These are phyloP conservation scores for Vitis riparia DNA, from an alignment of 164 flowering plant species.

Conservation along the genomic window DNA sequence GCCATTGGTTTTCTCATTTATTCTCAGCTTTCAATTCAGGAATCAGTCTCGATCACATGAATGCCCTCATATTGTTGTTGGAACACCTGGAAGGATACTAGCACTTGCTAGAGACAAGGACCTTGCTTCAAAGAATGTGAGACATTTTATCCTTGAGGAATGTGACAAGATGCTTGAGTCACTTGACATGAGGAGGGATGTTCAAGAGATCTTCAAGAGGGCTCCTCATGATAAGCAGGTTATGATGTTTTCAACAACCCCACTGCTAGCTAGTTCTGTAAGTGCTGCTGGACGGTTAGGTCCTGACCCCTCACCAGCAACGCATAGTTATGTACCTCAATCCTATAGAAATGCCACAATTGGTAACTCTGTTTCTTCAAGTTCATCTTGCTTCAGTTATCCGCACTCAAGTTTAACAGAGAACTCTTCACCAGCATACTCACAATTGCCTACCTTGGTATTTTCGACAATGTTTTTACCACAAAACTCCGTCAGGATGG, in stretches of 20 bases:
- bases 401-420: slow-evolving; percentile 33
- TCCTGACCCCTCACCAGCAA: slow-evolving; percentile 53
- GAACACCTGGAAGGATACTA: no score
- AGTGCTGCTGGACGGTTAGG: slow-evolving; percentile 85
- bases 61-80: no score
- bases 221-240: slow-evolving; percentile 99
- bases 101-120: slow-evolving; percentile 65
- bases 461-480: slow-evolving; percentile 33
- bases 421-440: slow-evolving; percentile 28
- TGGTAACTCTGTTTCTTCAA: slow-evolving; percentile 49
- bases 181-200: slow-evolving; percentile 98
- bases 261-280: slow-evolving; percentile 63
- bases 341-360: slow-evolving; percentile 85
- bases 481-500: slow-evolving; percentile 42
- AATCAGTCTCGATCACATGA: no score
- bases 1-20: no score
- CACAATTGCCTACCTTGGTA: slow-evolving; percentile 37
- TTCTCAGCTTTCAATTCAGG: no score
- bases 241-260: slow-evolving; percentile 92
- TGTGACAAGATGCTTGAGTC: slow-evolving; percentile 99
- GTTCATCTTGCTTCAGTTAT: slow-evolving; percentile 33
- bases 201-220: slow-evolving; percentile 96
- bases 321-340: slow-evolving; percentile 59
- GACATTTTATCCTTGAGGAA: slow-evolving; percentile 97
- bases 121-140: slow-evolving; percentile 81